Percentiles rank a stretch among this genome's conserved stretches.
phyloP scores from a whole-genome alignment of 371 early-diverging fungal genomes.

The Conidiobolus incongruus region DNA sequence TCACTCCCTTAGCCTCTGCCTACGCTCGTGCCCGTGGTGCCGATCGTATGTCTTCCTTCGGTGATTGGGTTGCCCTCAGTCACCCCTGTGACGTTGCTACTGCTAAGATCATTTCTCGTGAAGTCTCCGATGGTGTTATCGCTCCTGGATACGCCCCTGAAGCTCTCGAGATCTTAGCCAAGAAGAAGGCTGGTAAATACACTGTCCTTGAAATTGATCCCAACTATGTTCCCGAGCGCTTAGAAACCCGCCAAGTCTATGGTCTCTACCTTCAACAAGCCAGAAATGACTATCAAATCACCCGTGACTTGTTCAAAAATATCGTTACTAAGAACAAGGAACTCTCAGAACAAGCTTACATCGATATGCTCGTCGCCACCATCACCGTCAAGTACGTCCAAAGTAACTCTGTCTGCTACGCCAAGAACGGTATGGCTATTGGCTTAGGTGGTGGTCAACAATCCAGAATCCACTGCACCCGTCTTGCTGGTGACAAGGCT shows the following conservation, averaged over 20 bases:
- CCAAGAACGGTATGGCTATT: slow-evolving; percentile 92
- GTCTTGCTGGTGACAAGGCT: slow-evolving; percentile 95
- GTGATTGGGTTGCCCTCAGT: slow-evolving; percentile 90
- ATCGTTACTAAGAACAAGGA: slow-evolving; percentile 58
- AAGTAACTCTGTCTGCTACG: slow-evolving; percentile 94
- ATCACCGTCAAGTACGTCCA: slow-evolving; percentile 96
- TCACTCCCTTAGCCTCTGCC: slow-evolving; percentile 54
- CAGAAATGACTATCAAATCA: slow-evolving; percentile 65
- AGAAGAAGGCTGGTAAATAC: slow-evolving; percentile 95
- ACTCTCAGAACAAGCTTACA: slow-evolving; percentile 39
- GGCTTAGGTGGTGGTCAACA: slow-evolving; percentile 97
- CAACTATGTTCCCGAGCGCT: slow-evolving; percentile 51
- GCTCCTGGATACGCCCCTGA: slow-evolving; percentile 75
- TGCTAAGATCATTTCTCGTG: slow-evolving; percentile 84
- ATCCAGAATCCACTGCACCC: slow-evolving; percentile 91
- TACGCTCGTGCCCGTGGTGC: slow-evolving; percentile 82
- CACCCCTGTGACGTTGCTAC: slow-evolving; percentile 75
- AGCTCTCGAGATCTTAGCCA: slow-evolving; percentile 71
- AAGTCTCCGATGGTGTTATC: slow-evolving; percentile 93
- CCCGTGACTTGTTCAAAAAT: slow-evolving; percentile 47
- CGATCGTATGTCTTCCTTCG: slow-evolving; percentile 96
- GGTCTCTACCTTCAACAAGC: slow-evolving; percentile 78
- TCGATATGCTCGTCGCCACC: slow-evolving; percentile 84
- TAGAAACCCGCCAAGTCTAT: slow-evolving; percentile 85
- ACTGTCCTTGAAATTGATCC: slow-evolving; percentile 79